Evolutionary conservation across 352 stramenopile species (phyloP), one percentile per base, ranked within the genome.

Genomic region (Phytophthora palmivora): DNA sequence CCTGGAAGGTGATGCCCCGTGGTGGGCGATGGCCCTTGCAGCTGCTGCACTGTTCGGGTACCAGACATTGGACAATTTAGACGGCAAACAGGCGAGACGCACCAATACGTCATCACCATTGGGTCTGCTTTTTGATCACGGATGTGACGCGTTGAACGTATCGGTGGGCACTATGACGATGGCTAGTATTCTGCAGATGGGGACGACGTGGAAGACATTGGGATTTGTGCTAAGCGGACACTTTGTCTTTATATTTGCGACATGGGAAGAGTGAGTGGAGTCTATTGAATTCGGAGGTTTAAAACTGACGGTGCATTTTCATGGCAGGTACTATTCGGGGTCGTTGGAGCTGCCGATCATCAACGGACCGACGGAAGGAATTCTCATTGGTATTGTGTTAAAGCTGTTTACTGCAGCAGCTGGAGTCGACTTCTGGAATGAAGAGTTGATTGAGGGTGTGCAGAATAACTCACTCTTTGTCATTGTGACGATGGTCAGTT

Each of bases 281-380:
- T n/a, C 12, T 0, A 14, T n/a, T 43, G 26, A 12, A 24, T 19
- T 62, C 46, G 18, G 6, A 33, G n/a, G 34, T 24, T 44, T 32
- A 30, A 37, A n/a, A 6, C 12, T 70, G 34, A 66, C n/a, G 10
- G 4, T 32, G 36, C 14, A 45, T 58, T 16, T 55, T 53, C 22
- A 19, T 58, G 24, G 28, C 24, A 86, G 77, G 37, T 98, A 98
- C 79, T 97, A 98, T 81, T 98, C 90, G 1, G 95, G 96, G 22
- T 88, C 92, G 60, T 79, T 99, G 10, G 84, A 98, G 55, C 76
- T 99, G 45, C 97, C 97, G 28, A 81, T 97, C 28, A 89, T 99
- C 59, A 99, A 99, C 78, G 97, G 97, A 15, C 97, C 97, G 2
- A 98, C 82, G 11, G 97, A 99, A 72, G 97, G 97, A 55, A 89